Base-by-base conservation (phyloP, 257 asterid species). In the Primulina tabacum region DNA sequence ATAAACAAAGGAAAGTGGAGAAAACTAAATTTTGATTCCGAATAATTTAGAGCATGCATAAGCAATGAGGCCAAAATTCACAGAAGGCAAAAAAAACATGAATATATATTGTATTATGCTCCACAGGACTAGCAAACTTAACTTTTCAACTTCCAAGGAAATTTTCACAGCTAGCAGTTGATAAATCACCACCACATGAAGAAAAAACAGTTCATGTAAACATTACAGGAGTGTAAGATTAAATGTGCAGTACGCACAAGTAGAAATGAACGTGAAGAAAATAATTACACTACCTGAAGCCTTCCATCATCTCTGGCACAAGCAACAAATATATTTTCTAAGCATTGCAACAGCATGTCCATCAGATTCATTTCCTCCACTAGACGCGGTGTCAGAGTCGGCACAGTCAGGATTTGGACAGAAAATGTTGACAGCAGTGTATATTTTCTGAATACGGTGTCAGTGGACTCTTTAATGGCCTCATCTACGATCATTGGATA, bases 391-490 rank as follows among this genome's bases (percentile, higher is more conserved):
- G 95, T 80, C 64, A 94, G 84, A 60, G 97, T 87, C 30, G 97
- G 95, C 68, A 94, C 99, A 2, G 99, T 86, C 73, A 88, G 75
- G 73, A 91, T 91, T 83, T 94, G 99, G 75, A 94, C 97, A 20
- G 99, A 91, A 77, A 94, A 94, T 67, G 87, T 91, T 6, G 95
- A 82, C 10, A 94, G 81, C 60, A 94, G 79, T 6, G 89, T 85
- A 78, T 80, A 88, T 38, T 78, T 89, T 69, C 75, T 84, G 67
- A 81, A 82, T 69, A 79, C 87, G 18, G 26, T 52, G 64, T 91
- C 97, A 88, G 63, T 78, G 78, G 69, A 68, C 83, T 84, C 88
- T 29, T 78, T 85, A 60, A 86, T 66, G 37, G 88, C 89, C 58
- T 86, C 83, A 62, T 79, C 74, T 58, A 91, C 79, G 55, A 84